Conservation (phyloP, 73 alveolate genomes). For the Symbiodinium pilosum region DNA sequence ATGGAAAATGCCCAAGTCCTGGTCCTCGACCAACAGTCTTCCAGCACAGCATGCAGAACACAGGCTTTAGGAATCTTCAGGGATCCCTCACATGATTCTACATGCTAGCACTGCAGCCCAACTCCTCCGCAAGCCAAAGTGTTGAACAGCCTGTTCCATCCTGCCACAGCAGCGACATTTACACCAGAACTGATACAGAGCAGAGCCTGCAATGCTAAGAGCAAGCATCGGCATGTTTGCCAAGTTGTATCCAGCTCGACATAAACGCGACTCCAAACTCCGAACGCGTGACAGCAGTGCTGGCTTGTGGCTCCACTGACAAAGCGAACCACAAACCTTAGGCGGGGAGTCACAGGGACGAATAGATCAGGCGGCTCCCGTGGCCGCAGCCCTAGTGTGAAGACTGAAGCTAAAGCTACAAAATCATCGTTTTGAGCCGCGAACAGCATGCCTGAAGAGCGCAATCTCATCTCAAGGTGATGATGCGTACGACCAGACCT, state of each 20-base stretch:
- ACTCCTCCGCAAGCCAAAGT: background rate
- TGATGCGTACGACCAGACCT: background rate
- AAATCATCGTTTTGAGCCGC: background rate
- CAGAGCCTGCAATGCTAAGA: no score
- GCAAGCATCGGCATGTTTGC: no score
- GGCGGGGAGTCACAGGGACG: background rate
- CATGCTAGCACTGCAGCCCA: no score
- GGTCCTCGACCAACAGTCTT: background rate
- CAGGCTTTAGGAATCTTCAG: no score
- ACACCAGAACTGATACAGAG: no score
- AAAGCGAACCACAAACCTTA: background rate
- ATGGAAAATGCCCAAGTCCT: background rate
- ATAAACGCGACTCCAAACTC: background rate
- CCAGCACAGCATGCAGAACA: background rate
- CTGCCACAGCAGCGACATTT: background rate
- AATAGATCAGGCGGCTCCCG: background rate
- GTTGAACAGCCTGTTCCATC: background rate
- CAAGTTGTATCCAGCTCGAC: no score
- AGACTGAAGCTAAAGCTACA: no score
- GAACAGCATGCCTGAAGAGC: background rate
- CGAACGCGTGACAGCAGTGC: background rate
- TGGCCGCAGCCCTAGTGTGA: no score
- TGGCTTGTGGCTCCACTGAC: constrained; percentile 3
- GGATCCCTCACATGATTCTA: no score
- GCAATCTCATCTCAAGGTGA: background rate